A percentile compares a stretch with the other conserved stretches of the same genome.
Evolutionary conservation across 768 basidiomycete genomes (phyloP).

Genomic region (Pleurotus salmoneostramineus): DNA sequence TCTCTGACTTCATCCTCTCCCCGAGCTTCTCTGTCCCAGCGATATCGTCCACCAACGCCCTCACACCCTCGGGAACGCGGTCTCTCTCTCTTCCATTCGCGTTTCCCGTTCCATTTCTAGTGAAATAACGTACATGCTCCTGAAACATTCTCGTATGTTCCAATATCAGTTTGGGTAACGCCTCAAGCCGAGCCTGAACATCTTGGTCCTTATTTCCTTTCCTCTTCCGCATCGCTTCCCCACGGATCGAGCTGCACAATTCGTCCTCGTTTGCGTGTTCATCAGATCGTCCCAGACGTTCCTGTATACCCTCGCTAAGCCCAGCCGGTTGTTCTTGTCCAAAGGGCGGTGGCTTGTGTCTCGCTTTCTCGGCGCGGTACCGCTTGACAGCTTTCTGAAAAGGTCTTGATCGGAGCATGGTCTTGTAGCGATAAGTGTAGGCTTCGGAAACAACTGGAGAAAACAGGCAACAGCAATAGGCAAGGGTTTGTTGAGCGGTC

Average conservation of each 20-base stretch:
- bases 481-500: neutral
- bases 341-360: neutral
- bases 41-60: conserved; percentile 27
- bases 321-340: neutral
- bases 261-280: no score
- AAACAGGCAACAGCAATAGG: neutral
- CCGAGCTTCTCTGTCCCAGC: conserved; percentile 26
- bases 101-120: conserved; percentile 14
- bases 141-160: conserved; percentile 24
- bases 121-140: conserved; percentile 28
- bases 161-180: conserved; percentile 27
- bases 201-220: conserved; percentile 8
- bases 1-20: conserved; percentile 26
- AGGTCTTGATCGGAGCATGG: conserved; percentile 39
- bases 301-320: neutral
- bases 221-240: conserved; percentile 12
- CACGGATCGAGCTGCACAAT: no score
- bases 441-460: conserved; percentile 59
- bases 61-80: conserved; percentile 23
- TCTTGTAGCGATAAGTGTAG: conserved; percentile 62
- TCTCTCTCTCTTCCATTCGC: neutral
- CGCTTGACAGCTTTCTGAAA: conserved; percentile 43
- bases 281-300: neutral
- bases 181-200: conserved; percentile 22
- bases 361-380: conserved; percentile 24